Evolutionary conservation across 192 early-diverging fungal genomes (phyloP).

Genomic region (Backusella tuberculispora): DNA sequence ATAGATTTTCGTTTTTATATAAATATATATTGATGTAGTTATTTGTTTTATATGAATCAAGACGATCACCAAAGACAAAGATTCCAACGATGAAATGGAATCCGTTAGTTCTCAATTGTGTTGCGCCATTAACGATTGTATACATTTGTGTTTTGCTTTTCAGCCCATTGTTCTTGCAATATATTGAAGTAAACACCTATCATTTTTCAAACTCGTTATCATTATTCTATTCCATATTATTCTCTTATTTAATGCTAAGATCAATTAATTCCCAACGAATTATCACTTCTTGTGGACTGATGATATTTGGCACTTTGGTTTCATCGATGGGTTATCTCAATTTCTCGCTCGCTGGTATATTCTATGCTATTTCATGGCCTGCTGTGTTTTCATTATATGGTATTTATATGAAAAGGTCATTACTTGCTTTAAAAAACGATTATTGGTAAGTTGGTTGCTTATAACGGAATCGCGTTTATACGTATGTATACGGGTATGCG

Average conservation of each 20-base stretch:
- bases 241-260: slow-evolving; percentile 55
- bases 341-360: slow-evolving; percentile 54
- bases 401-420: slow-evolving; percentile 63
- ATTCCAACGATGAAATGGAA: slow-evolving; percentile 61
- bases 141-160: slow-evolving; percentile 64
- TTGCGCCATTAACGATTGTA: slow-evolving; percentile 55
- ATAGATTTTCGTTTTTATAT: slow-evolving; percentile 22
- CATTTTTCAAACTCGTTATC: slow-evolving; percentile 65
- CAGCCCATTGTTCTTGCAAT: slow-evolving; percentile 62
- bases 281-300: slow-evolving; percentile 51
- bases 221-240: slow-evolving; percentile 61
- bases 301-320: slow-evolving; percentile 59
- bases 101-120: slow-evolving; percentile 42
- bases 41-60: slow-evolving; percentile 41
- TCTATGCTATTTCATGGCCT: slow-evolving; percentile 59
- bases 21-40: background rate
- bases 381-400: slow-evolving; percentile 64
- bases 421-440: slow-evolving; percentile 15
- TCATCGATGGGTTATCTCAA: slow-evolving; percentile 62
- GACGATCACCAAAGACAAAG: background rate
- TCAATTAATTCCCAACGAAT: slow-evolving; percentile 45
- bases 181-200: slow-evolving; percentile 66
- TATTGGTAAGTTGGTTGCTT: background rate
- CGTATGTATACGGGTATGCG: background rate
- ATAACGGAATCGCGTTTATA: background rate